Base-by-base conservation (phyloP, 2,329 filamentous ascomycete genomes). In the Daldinia eschscholtzii region DNA sequence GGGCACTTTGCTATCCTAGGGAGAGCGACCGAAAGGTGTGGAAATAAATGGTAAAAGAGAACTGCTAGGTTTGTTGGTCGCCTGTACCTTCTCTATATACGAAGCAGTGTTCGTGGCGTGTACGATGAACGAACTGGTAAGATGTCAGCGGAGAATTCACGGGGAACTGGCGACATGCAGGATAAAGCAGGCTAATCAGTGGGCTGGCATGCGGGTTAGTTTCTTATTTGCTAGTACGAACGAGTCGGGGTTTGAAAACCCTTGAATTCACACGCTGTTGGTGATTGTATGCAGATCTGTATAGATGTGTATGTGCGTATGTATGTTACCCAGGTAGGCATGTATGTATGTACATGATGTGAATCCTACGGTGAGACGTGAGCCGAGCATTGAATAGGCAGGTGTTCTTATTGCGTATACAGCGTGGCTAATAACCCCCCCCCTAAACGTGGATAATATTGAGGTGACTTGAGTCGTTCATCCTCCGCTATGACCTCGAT, bases 341-440 rank as follows among this genome's bases (percentile, higher is more conserved):
- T 37, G 44, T 55, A 61, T 35, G 48, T 65, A 65, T 67, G 62
- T 64, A 67, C 56, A 65, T 63, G 61, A 65, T 70, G 58, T 63
- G 57, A 70, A 70, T 68, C 68, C 68, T 70, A 61, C 68, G 58
- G 68, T 70, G 61, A 65, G 61, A 70, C 39, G 61, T 37, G 61
- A 57, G 18, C 64, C 61, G 59, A 65, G 58, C 23, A 67, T 65
- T 30, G 57, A 63, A 65, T 62, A 65, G 61, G 65, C 50, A 65
- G 65, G 65, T 68, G 61, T 63, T 56, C 50, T 23, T 42, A 46
- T 65, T 61, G 41, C 41, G 37, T 56, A 61, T 48, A 33, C 35
- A 33, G 59, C 12, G 37, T 50, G 20, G 44, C 58, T 35, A 57
- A 59, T 42, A 33, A 33, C 23, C 41, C 37, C 39, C n/a, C 50